phyloP scores from a whole-genome alignment of 352 stramenopile genomes.

The Globisporangium parvum region DNA sequence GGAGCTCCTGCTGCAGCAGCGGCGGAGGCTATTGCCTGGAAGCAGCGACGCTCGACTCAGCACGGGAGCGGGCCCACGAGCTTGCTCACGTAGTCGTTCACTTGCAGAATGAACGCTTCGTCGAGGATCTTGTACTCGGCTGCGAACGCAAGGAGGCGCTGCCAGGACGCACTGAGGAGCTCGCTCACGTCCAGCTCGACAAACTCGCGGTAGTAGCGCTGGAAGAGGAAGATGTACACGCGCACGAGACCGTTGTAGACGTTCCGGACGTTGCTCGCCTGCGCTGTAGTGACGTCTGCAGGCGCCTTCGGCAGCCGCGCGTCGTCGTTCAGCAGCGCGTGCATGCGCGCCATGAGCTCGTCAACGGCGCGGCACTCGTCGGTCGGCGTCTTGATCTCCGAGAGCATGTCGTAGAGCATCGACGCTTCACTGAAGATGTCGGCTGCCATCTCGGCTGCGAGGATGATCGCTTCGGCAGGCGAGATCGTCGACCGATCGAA shows the following conservation, averaged over 20 bases:
- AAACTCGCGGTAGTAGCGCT: conserved; percentile 47
- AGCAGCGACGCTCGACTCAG: conserved; percentile 6
- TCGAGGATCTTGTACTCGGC: conserved; percentile 60
- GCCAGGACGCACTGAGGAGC: conserved; percentile 47
- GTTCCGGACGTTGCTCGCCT: conserved; percentile 33
- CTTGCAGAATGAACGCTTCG: conserved; percentile 43
- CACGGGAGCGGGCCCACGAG: conserved; percentile 26
- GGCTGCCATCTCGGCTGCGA: conserved; percentile 50
- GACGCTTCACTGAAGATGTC: conserved; percentile 61
- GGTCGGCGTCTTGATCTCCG: conserved; percentile 41
- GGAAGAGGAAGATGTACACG: conserved; percentile 64
- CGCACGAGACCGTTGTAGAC: conserved; percentile 60
- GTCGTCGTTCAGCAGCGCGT: conserved; percentile 18
- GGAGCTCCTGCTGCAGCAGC: no score
- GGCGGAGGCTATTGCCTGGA: no score
- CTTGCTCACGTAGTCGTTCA: conserved; percentile 45
- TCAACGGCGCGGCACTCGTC: conserved; percentile 43
- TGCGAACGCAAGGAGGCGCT: conserved; percentile 54
- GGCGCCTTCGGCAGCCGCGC: conserved; percentile 4
- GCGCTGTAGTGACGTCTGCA: conserved; percentile 10
- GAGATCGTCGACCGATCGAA: conserved; percentile 39
- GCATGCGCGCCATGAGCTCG: conserved; percentile 50
- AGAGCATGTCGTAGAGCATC: conserved; percentile 67
- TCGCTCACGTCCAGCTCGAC: conserved; percentile 51
- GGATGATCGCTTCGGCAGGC: conserved; percentile 30